Conservation (phyloP, 306 rosid species). For the Casuarina glauca region DNA sequence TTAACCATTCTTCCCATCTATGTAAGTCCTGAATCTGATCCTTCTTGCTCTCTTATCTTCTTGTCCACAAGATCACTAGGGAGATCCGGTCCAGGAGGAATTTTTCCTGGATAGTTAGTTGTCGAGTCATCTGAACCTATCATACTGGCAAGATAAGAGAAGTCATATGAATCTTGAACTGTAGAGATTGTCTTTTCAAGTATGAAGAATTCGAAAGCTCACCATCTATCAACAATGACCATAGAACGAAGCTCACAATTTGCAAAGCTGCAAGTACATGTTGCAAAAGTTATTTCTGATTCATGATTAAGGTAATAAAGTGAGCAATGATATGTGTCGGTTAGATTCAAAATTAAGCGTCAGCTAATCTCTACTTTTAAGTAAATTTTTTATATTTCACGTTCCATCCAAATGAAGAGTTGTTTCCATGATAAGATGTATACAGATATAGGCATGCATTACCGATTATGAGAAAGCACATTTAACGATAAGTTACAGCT, state of each 20-base stretch:
- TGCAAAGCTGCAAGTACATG: conserved; percentile 57
- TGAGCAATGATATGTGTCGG: neutral
- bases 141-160: conserved; percentile 43
- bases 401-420: neutral
- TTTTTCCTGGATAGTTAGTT: conserved; percentile 66
- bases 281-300: conserved; percentile 6
- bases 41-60: conserved; percentile 28
- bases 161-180: conserved; percentile 20
- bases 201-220: conserved; percentile 26
- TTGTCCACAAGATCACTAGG: conserved; percentile 51
- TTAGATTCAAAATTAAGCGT: neutral
- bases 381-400: neutral
- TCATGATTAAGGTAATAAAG: neutral
- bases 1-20: neutral
- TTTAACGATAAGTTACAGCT: no score
- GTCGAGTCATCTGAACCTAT: conserved; percentile 51
- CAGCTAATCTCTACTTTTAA: neutral
- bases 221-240: conserved; percentile 62
- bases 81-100: conserved; percentile 56
- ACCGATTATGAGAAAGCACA: no score
- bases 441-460: no score
- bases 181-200: neutral
- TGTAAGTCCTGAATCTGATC: conserved; percentile 16
- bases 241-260: conserved; percentile 79
- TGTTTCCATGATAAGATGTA: neutral